Percentiles rank a stretch among this genome's conserved stretches.
Evolutionary conservation across 2,329 filamentous ascomycete species (phyloP).

Genomic region (Helotiales sp.): DNA sequence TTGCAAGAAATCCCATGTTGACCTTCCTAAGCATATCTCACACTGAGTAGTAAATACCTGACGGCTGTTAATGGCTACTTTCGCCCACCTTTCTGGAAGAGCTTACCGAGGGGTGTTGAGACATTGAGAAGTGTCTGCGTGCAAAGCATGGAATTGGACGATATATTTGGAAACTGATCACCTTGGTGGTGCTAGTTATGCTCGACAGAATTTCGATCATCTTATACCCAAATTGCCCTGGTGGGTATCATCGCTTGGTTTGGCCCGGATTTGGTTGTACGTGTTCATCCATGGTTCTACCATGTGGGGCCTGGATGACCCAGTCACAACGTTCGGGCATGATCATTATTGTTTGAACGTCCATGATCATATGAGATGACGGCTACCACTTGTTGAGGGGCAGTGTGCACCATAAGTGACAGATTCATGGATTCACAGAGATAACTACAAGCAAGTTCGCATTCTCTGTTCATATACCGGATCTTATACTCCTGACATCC

Average conservation of each 20-base stretch:
- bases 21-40: slow-evolving; percentile 19
- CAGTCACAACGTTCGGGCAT: not conserved
- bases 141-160: not conserved
- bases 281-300: not conserved
- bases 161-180: slow-evolving; percentile 4
- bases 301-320: not conserved
- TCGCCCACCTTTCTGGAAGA: not conserved
- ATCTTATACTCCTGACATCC: not conserved
- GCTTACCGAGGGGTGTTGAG: slow-evolving; percentile 16
- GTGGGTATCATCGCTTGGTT: not conserved
- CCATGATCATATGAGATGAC: not conserved
- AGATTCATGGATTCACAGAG: slow-evolving; percentile 1
- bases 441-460: not conserved
- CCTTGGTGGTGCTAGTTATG: not conserved
- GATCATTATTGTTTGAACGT: not conserved
- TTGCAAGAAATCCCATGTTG: slow-evolving; percentile 25
- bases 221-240: not conserved
- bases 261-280: not conserved
- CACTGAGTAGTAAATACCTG: slow-evolving; percentile 9
- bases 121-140: slow-evolving; percentile 2
- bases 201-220: not conserved
- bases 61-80: slow-evolving; percentile 9
- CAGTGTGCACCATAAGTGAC: not conserved
- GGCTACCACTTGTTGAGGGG: slow-evolving; percentile 4
- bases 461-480: not conserved